Conservation (phyloP, 2,329 filamentous ascomycete species). For the Diaporthe vaccinii region DNA sequence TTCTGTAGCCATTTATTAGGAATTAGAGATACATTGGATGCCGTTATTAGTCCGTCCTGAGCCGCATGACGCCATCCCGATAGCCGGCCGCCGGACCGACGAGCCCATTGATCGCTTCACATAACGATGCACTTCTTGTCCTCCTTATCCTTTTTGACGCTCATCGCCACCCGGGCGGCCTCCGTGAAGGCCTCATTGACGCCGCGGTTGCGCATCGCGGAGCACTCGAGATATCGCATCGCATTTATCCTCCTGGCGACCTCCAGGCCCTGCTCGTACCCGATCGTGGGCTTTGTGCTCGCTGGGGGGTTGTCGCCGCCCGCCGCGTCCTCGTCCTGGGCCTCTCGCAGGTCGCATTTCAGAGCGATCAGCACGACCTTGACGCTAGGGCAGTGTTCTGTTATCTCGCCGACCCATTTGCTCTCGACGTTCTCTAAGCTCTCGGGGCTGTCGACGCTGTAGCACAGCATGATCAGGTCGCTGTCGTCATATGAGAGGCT, state of each 20-base stretch:
- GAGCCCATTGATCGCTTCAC: conserved; percentile 53
- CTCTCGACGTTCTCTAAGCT: conserved; percentile 98
- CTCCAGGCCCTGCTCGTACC: conserved; percentile 91
- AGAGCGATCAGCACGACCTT: conserved; percentile 95
- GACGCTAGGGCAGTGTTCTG: conserved; percentile 96
- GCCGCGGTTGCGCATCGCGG: conserved; percentile 96
- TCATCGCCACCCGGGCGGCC: conserved; percentile 91
- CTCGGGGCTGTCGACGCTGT: conserved; percentile 95
- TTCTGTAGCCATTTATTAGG: conserved; percentile 38
- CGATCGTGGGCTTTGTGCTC: conserved; percentile 79
- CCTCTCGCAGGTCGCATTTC: conserved; percentile 95
- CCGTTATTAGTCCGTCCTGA: conserved; percentile 34
- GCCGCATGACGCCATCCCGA: conserved; percentile 44
- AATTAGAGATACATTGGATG: conserved; percentile 35
- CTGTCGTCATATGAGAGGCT: conserved; percentile 97
- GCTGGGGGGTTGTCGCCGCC: conserved; percentile 53
- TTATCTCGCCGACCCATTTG: conserved; percentile 98
- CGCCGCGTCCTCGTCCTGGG: conserved; percentile 78
- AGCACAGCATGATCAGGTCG: conserved; percentile 98
- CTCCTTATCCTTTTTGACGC: conserved; percentile 75
- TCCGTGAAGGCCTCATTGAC: conserved; percentile 99
- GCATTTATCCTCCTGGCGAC: conserved; percentile 94
- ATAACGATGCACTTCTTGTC: conserved; percentile 73
- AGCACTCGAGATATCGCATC: conserved; percentile 96
- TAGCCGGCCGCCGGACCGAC: conserved; percentile 35